phyloP scores from a whole-genome alignment of 2,329 filamentous ascomycete genomes.

The Lizonia empirigonia region DNA sequence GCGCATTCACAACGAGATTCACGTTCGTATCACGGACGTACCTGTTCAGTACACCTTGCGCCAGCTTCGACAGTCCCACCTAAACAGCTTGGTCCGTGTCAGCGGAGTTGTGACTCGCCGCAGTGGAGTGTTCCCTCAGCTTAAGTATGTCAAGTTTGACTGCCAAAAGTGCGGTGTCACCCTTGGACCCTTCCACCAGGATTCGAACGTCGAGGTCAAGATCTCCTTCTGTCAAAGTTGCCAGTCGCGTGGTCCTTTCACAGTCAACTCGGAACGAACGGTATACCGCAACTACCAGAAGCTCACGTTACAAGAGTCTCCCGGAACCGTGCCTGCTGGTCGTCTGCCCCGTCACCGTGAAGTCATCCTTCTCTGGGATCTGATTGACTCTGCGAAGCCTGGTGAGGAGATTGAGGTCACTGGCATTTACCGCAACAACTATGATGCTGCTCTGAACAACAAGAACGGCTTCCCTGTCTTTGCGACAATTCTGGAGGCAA shows the following conservation, averaged over 20 bases:
- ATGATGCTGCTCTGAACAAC: conserved; percentile 96
- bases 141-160: conserved; percentile 99
- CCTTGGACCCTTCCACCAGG: conserved; percentile 94
- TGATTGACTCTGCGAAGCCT: conserved; percentile 95
- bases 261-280: conserved; percentile 94
- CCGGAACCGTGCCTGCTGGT: conserved; percentile 93
- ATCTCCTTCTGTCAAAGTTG: conserved; percentile 96
- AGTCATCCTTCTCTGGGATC: conserved; percentile 93
- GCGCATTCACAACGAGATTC: conserved; percentile 95
- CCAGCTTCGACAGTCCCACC: conserved; percentile 90
- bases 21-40: conserved; percentile 93
- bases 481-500: conserved; percentile 95
- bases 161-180: conserved; percentile 92
- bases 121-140: conserved; percentile 93
- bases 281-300: conserved; percentile 99
- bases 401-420: conserved; percentile 98
- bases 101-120: conserved; percentile 93
- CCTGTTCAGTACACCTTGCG: conserved; percentile 94
- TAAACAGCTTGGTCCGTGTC: conserved; percentile 94
- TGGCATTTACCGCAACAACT: conserved; percentile 97
- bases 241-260: conserved; percentile 93
- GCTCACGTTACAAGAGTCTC: conserved; percentile 93
- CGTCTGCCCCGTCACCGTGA: conserved; percentile 91
- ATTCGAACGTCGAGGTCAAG: conserved; percentile 94
- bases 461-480: conserved; percentile 99